Base-by-base conservation (phyloP, 2,329 filamentous ascomycete species). In the Metarhizium humberi region DNA sequence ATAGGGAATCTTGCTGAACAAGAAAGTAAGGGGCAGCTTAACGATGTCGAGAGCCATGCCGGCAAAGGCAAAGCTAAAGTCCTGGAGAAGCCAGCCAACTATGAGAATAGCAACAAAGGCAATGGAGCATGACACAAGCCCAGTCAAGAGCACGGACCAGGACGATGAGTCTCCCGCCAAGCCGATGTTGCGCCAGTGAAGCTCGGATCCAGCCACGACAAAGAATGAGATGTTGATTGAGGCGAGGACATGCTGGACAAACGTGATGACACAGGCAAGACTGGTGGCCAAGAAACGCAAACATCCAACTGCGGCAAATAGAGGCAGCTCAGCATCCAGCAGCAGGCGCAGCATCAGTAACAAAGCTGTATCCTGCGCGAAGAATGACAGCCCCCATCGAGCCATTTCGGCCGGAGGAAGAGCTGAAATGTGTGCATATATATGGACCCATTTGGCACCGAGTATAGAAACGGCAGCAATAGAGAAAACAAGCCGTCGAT, bases 341-440 rank as follows among this genome's bases (percentile, higher is more conserved):
- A 71, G 59, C 2, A 69, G 58, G 6, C 69, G 62, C 45, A 71
- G 62, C 32, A 68, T 25, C 13, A 71, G 57, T 3, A 72, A 60
- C 4, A 71, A 58, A 6, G 64, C 50, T 0, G 67, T 57, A 20
- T 72, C 70, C 43, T 71, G 69, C 4, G 63, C 61, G 54, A 70
- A 70, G 54, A 72, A 72, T 2, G 69, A 69, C 11, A 66, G 63
- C 25, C 65, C 65, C 58, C 67, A 72, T 1, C 61, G 63, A 8
- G 64, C 25, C 53, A 71, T 57, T 36, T 67, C 61, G n/a, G 60
- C 59, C 3, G 61, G 55, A 1, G 67, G 62, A n/a, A 71, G 55
- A 6, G 69, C 66, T 6, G 57, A 59, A 20, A 64, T 56, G 34
- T 72, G 67, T 38, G 63, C 68, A 53, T 65, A 64, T 40, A 71